phyloP scores from a whole-genome alignment of 1,284 basidiomycete species.

The Melampsora larici-populina region DNA sequence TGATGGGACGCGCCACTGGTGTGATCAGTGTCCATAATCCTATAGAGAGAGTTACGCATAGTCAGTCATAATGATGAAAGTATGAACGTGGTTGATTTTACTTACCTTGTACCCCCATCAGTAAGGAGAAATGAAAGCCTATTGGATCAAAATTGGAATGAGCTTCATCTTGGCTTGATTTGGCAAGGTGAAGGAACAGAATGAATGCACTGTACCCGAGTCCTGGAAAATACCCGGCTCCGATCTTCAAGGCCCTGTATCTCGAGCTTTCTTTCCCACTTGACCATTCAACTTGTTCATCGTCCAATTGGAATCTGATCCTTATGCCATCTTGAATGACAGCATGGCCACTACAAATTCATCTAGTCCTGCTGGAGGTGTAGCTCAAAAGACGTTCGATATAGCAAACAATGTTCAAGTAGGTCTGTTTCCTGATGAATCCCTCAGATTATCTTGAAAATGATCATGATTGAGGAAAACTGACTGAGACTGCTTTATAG shows the following conservation, averaged over 20 bases:
- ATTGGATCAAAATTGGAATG: too few species aligned
- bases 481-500: constrained; percentile 16
- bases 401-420: constrained; percentile 41
- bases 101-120: constrained; percentile 13
- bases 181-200: too few species aligned
- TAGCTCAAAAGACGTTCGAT: constrained; percentile 32
- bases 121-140: background rate
- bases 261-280: too few species aligned
- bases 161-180: too few species aligned
- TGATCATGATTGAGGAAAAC: background rate
- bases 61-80: background rate
- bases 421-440: background rate
- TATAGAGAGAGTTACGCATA: background rate
- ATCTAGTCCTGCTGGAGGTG: background rate
- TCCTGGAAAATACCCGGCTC: too few species aligned
- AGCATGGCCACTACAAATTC: background rate
- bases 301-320: too few species aligned
- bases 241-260: too few species aligned
- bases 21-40: constrained; percentile 54
- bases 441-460: background rate
- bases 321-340: background rate
- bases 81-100: background rate
- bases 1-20: constrained; percentile 53
- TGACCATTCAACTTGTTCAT: too few species aligned
- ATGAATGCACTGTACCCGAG: too few species aligned